Evolutionary conservation across 208 protist species (phyloP), one percentile per base, ranked within the genome.

Genomic region (Crithidia expoeki): DNA sequence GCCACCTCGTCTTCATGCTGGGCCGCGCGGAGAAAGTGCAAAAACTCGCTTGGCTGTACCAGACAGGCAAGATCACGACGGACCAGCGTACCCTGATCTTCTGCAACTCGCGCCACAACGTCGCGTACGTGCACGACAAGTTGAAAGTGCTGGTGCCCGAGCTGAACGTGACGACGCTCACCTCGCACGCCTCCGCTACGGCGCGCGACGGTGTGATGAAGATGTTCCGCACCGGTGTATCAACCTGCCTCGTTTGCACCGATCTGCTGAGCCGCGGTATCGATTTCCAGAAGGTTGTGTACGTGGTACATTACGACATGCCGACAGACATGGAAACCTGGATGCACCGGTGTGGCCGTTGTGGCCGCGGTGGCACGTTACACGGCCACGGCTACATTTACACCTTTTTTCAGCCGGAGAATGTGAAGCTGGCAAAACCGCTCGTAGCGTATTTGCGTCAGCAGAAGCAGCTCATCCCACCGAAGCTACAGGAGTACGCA

Each of bases 231-330:
- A 85, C 67, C 2, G 98, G 98, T 44, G 80, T 97, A 28, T 95
- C 84, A 14, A 94, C 75, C 50, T 83, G 98, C 25, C 90, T 99
- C 1, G 70, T 99, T 5, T 98, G 88, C 74, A 99, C 99, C 19
- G 98, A 99, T 84, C 93, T 99, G 23, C 95, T 98, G 23, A 98
- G 98, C 3, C 92, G 99, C 46, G 98, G 95, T 25, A 86, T 98
- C 38, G 98, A 99, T 80, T 99, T 99, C 68, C 81, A 92, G 11
- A 76, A 96, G 12, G 84, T 99, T 6, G 79, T 98, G 38, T 99
- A 98, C 92, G 98, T 99, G 4, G 83, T 99, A 44, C 93, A 99
- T 74, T 92, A 99, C 49, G 99, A 99, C 82, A 98, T 96, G 69
- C 97, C 99, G 14, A 79, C 92, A 3, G 93, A 98, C 55, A 97